phyloP scores from a whole-genome alignment of 495 filamentous ascomycete species.

The Terfezia claveryi region DNA sequence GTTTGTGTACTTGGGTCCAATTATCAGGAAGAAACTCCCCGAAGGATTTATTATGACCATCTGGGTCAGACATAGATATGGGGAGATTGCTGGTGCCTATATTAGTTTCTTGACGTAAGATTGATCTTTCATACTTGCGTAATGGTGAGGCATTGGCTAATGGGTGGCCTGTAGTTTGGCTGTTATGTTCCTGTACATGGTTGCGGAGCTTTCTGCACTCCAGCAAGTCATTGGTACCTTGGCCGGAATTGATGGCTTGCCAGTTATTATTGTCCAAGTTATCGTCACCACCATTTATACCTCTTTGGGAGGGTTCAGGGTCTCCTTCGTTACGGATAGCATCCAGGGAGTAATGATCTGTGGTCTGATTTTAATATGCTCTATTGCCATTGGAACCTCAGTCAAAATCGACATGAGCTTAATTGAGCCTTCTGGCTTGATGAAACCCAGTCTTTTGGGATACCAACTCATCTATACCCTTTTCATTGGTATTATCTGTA shows the following conservation, averaged over 20 bases:
- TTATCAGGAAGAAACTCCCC: slow-evolving; percentile 49
- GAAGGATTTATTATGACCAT: slow-evolving; percentile 61
- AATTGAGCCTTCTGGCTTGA: slow-evolving; percentile 38
- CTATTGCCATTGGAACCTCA: slow-evolving; percentile 48
- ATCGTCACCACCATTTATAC: slow-evolving; percentile 55
- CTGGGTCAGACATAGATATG: slow-evolving; percentile 56
- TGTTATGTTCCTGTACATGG: slow-evolving; percentile 63
- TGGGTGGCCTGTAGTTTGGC: slow-evolving; percentile 26
- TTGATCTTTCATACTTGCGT: not conserved
- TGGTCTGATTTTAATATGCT: slow-evolving; percentile 41
- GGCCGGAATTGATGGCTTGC: slow-evolving; percentile 50
- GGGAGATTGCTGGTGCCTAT: slow-evolving; percentile 38
- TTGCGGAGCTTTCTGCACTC: slow-evolving; percentile 50
- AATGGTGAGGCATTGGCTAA: not conserved
- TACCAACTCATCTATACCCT: slow-evolving; percentile 64
- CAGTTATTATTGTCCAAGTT: slow-evolving; percentile 50
- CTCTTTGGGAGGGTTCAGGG: slow-evolving; percentile 53
- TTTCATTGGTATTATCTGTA: slow-evolving; percentile 50
- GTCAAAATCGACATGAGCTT: slow-evolving; percentile 43
- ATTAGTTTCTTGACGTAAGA: slow-evolving; percentile 40
- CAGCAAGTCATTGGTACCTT: slow-evolving; percentile 50
- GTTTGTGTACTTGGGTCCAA: slow-evolving; percentile 46
- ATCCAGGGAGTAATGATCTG: slow-evolving; percentile 55
- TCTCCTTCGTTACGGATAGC: slow-evolving; percentile 60
- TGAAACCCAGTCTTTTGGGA: slow-evolving; percentile 38